These are phyloP conservation scores for Scenedesmus sp. DNA, from an alignment of 163 green algal species.

Conservation along the genomic window DNA sequence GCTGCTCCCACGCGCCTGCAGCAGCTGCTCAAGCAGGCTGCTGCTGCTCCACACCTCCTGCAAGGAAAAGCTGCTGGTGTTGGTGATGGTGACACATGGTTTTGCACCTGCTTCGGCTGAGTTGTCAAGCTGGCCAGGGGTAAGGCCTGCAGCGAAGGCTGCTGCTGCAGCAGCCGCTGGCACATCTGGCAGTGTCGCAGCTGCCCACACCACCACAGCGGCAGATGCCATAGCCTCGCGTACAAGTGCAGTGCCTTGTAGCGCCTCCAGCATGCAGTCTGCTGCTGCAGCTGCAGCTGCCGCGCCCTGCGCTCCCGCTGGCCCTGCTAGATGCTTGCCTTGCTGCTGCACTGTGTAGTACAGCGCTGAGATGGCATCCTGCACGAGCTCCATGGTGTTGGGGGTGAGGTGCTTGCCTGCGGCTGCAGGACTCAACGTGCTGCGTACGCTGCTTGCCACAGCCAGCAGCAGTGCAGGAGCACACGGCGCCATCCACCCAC, in stretches of 20 bases:
- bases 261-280: slow-evolving; percentile 62
- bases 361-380: slow-evolving; percentile 73
- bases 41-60: neutral
- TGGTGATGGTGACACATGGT: slow-evolving; percentile 12
- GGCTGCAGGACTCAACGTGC: neutral
- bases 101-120: slow-evolving; percentile 22
- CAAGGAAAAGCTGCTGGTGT: neutral
- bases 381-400: slow-evolving; percentile 64
- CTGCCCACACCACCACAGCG: slow-evolving; percentile 71
- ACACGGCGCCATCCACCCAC: slow-evolving; percentile 3
- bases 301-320: slow-evolving; percentile 21
- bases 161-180: slow-evolving; percentile 51
- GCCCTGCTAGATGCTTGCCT: slow-evolving; percentile 34
- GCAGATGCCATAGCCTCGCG: slow-evolving; percentile 77
- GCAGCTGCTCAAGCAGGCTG: slow-evolving; percentile 39
- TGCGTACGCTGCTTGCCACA: neutral
- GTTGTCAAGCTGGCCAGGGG: neutral
- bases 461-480: slow-evolving; percentile 25
- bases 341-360: slow-evolving; percentile 72
- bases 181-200: slow-evolving; percentile 64
- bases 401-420: slow-evolving; percentile 24
- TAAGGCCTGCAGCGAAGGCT: slow-evolving; percentile 66
- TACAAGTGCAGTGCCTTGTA: slow-evolving; percentile 70
- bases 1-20: slow-evolving; percentile 22
- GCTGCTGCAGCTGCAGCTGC: slow-evolving; percentile 45